A percentile compares a stretch with the other conserved stretches of the same genome.
These are phyloP conservation scores for cucumber (Cucumis sativus) DNA, from an alignment of 306 rosid genomes.

Conservation along the genomic window Cucumber_9930_V3 NC_026655.2:30374001-30374500, in stretches of 20 bases:
- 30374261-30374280: constrained; percentile 95
- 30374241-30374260: constrained; percentile 86
- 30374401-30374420: constrained; percentile 90
- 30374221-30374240: constrained; percentile 93
- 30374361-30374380: constrained; percentile 89
- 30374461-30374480: constrained; percentile 65
- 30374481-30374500: constrained; percentile 35
- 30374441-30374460: constrained; percentile 33
- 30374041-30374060: background rate
- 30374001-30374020: background rate
- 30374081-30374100: background rate
- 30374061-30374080: background rate
- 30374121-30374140: background rate
- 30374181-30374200: constrained; percentile 77
- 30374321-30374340: constrained; percentile 94
- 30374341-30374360: constrained; percentile 80
- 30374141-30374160: background rate
- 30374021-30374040: background rate
- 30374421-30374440: constrained; percentile 93
- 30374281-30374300: constrained; percentile 99
- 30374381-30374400: constrained; percentile 97
- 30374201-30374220: constrained; percentile 93
- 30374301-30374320: constrained; percentile 94
- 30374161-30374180: background rate
- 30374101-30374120: background rate